A percentile compares a stretch with the other conserved stretches of the same genome.
phyloP scores from a whole-genome alignment of 2,329 filamentous ascomycete species.

The Beauveria sp. region DNA sequence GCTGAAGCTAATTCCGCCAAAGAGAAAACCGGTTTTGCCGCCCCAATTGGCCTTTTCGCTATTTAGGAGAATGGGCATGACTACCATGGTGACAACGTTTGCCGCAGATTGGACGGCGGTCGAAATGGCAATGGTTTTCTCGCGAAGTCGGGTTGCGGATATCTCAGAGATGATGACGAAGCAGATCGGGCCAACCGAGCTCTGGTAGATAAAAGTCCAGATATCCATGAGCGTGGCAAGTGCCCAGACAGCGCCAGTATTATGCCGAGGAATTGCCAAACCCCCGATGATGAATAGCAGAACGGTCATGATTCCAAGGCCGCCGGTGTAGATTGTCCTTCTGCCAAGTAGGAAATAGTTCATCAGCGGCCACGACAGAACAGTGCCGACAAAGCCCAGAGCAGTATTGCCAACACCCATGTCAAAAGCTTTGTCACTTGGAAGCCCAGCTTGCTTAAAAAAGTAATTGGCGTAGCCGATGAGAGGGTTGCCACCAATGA shows the following conservation, averaged over 20 bases:
- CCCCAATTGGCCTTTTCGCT: conserved; percentile 17
- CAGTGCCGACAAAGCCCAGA: conserved; percentile 32
- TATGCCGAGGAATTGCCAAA: conserved; percentile 26
- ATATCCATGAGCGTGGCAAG: conserved; percentile 32
- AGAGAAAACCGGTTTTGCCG: conserved; percentile 18
- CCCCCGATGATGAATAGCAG: conserved; percentile 35
- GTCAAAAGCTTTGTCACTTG: conserved; percentile 16
- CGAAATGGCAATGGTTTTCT: conserved; percentile 24
- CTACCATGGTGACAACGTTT: conserved; percentile 15
- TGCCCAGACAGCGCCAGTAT: conserved; percentile 26
- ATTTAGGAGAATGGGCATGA: conserved; percentile 19
- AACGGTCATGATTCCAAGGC: conserved; percentile 20
- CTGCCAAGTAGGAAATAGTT: conserved; percentile 29
- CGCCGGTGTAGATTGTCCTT: conserved; percentile 28
- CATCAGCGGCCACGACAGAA: conserved; percentile 33
- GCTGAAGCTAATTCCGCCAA: conserved; percentile 14
- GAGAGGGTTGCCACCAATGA: conserved; percentile 55
- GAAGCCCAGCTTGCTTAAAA: conserved; percentile 25
- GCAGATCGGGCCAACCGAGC: conserved; percentile 33
- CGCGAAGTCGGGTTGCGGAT: conserved; percentile 26
- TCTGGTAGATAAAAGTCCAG: conserved; percentile 34
- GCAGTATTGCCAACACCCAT: conserved; percentile 30
- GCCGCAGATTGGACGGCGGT: conserved; percentile 20
- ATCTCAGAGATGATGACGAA: conserved; percentile 34
- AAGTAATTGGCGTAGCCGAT: conserved; percentile 51